phyloP scores from a whole-genome alignment of 768 basidiomycete species.

The Rhodosporidiobolus odoratus region DNA sequence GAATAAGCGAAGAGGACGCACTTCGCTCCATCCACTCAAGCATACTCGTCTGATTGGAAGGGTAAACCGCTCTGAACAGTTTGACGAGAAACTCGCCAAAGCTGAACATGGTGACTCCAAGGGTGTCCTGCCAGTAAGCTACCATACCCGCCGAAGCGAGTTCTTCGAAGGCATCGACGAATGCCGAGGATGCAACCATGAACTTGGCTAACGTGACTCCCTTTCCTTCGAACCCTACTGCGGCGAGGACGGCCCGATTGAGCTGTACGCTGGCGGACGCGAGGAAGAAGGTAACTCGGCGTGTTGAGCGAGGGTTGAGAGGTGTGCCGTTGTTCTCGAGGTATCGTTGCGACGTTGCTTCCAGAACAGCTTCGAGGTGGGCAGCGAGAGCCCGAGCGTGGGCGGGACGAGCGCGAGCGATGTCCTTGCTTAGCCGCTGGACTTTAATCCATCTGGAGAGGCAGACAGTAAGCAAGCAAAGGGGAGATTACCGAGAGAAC shows the following conservation, averaged over 20 bases:
- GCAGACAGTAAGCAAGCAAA: not conserved
- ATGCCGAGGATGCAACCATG: not conserved
- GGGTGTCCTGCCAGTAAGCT: slow-evolving; percentile 15
- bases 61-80: slow-evolving; percentile 10
- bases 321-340: not conserved
- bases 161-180: slow-evolving; percentile 13
- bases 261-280: not conserved
- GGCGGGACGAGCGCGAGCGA: not conserved
- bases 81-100: slow-evolving; percentile 17
- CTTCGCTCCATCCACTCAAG: slow-evolving; percentile 8
- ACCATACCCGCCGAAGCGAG: slow-evolving; percentile 1
- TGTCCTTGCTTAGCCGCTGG: slow-evolving; percentile 3
- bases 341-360: not conserved
- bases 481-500: not conserved
- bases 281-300: not conserved
- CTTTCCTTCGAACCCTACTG: not conserved
- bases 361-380: slow-evolving; percentile 1
- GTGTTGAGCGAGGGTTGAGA: slow-evolving; percentile 8
- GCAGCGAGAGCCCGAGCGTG: slow-evolving; percentile 7
- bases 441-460: slow-evolving; percentile 5
- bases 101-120: slow-evolving; percentile 7
- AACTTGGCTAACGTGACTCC: not conserved
- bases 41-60: slow-evolving; percentile 8
- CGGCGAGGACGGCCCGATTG: not conserved
- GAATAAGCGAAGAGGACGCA: not conserved